Evolutionary conservation across 139 green algal species (phyloP), one percentile per base, ranked within the genome.

Genomic region (Deuterostichococcus epilithicus): DNA sequence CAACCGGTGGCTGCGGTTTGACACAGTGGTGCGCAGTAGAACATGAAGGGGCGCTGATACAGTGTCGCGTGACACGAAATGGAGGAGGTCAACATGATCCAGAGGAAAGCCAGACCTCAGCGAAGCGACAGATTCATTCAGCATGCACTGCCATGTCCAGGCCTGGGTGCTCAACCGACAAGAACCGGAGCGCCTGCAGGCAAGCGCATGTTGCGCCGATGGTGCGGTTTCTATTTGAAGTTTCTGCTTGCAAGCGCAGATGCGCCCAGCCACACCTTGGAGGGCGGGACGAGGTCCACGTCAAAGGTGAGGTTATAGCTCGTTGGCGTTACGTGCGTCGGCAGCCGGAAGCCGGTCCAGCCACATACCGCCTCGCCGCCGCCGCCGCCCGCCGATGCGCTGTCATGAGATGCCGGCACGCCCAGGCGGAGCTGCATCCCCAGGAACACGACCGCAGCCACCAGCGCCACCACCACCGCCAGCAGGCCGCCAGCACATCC

Each of bases 231-330:
- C n/a, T n/a, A n/a, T n/a, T n/a, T n/a, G n/a, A n/a, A 13, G 42
- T 13, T 23, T 52, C 42, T 23, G 8, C 13, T 52, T 52, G 42
- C 42, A 52, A 52, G 42, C 42, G 42, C 42, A 52, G 42, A 52
- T 52, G 42, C 52, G 28, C 18, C 52, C 52, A 30, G 10, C 52
- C 8, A 30, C 18, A 63, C 52, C 52, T 63, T 3, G 8, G 69
- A 85, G 15, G 83, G 70, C 2, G 60, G 70, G 34, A 80, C 15
- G 42, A 93, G 76, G 22, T 78, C 5, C 1, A 88, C 69, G 34
- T 84, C 30, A 32, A 92, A 77, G 26, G 68, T 63, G 0, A 94
- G 75, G 25, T 84, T 84, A 85, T 94, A 94, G 4, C 73, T 39
- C 3, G 26, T 23, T 0, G 90, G 90, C 37, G 37, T 32, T 1